Conservation (phyloP, 345 rosid genomes). For the Brassica napus region Da-Ae NC_063446.1:593501-594000, state of each 20-base stretch:
- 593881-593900: constrained; percentile 33
- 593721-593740: constrained; percentile 99
- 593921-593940: neutral
- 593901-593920: neutral
- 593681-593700: constrained; percentile 96
- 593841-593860: constrained; percentile 62
- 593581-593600: neutral
- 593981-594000: constrained; percentile 61
- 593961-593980: constrained; percentile 65
- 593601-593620: neutral
- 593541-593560: constrained; percentile 96
- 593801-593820: constrained; percentile 40
- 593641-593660: constrained; percentile 61
- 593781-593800: too few relatives aligned
- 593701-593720: constrained; percentile 93
- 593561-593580: constrained; percentile 64
- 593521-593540: constrained; percentile 90
- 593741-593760: constrained; percentile 80
- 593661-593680: constrained; percentile 98
- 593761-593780: neutral
- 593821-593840: constrained; percentile 58
- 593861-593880: constrained; percentile 64
- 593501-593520: constrained; percentile 97
- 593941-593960: constrained; percentile 12
- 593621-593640: neutral